Base-by-base conservation (phyloP, 257 asterid genomes). In the Plantago ovata region DNA sequence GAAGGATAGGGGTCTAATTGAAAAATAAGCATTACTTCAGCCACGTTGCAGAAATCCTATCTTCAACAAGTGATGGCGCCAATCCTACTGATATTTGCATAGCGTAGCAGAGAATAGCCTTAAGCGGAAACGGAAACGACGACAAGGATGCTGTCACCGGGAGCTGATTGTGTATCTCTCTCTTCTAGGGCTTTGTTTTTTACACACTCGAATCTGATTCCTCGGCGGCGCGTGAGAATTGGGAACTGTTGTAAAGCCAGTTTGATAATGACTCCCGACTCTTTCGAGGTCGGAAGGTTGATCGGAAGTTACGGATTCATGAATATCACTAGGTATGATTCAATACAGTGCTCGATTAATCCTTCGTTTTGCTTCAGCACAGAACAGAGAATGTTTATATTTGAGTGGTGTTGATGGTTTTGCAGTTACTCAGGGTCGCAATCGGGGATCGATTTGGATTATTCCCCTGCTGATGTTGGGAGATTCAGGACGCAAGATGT, bases 251-350 rank as follows among this genome's bases (percentile, higher is more conserved):
- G 81, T 65, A 79, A 65, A 63, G 84, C 91, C 40, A 68, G 80
- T 64, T 76, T 91, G 65, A 81, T 91, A 12, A 79, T 79, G 9
- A 70, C 57, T 58, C 74, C 96, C 13, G 87, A 83, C 66, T 80
- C 85, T 9, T 91, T 91, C 70, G 78, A 87, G 74, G 98, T 91
- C 28, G 95, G 95, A 38, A 84, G 65, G 77, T 83, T 91, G 9
- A 78, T 87, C 49, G 96, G 94, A 41, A 87, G 89, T 73, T 91
- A 91, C n/a, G 95, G 98, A 41, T 87, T 91, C 81, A 81, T 91
- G 74, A 91, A 87, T 60, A 53, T 91, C 12, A 85, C 94, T 19
- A 91, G 98, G 96, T 91, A 10, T 11, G 7, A 7, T 23, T 15
- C 13, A 21, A 15, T 36, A 10, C 10, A 18, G 0, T 53, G 7